Evolutionary conservation across 495 filamentous ascomycete genomes (phyloP).

Genomic region (Neurospora sp.): DNA sequence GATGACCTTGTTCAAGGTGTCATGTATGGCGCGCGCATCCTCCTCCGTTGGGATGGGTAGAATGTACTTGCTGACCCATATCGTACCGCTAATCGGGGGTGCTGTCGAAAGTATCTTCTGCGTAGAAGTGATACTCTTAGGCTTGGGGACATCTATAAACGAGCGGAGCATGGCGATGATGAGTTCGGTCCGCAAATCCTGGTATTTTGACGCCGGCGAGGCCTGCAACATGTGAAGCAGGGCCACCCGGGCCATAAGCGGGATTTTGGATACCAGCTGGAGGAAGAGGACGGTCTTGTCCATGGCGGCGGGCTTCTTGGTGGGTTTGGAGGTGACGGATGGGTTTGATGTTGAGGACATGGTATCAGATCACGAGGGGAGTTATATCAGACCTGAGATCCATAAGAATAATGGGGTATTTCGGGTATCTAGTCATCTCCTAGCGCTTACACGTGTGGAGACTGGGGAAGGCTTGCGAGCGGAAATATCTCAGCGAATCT

Average conservation of each 20-base stretch:
- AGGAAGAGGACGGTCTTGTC: constrained; percentile 31
- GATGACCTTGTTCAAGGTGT: constrained; percentile 54
- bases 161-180: constrained; percentile 60
- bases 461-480: background rate
- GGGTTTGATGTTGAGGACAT: background rate
- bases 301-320: background rate
- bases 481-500: background rate
- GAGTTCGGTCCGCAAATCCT: constrained; percentile 69
- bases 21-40: constrained; percentile 43
- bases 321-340: background rate
- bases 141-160: constrained; percentile 35
- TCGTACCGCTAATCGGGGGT: constrained; percentile 60
- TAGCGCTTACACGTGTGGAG: background rate
- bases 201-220: constrained; percentile 59
- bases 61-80: constrained; percentile 67
- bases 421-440: background rate
- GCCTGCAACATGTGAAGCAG: constrained; percentile 56
- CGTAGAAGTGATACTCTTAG: constrained; percentile 44
- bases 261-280: constrained; percentile 47
- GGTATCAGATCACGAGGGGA: background rate
- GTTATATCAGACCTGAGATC: background rate
- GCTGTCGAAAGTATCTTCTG: constrained; percentile 55
- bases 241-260: constrained; percentile 55
- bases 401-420: background rate
- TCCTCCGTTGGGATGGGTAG: constrained; percentile 33